Evolutionary conservation across 192 early-diverging fungal genomes (phyloP).

Genomic region (Entomortierella beljakovae): DNA sequence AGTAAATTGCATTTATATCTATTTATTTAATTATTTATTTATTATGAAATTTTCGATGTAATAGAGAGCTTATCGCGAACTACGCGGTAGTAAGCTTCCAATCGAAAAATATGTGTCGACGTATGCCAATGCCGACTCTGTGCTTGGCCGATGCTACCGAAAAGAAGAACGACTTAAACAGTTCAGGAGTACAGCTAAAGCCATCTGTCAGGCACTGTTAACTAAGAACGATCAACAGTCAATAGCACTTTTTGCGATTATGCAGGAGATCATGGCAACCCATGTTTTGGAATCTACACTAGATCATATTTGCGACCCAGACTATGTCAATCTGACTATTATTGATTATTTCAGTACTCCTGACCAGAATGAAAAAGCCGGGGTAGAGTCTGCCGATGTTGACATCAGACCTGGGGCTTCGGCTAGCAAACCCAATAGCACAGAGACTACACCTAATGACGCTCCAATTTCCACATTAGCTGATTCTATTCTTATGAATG

Average conservation of each 20-base stretch:
- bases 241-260: constrained; percentile 52
- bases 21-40: not conserved
- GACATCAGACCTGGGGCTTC: not conserved
- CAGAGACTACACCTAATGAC: constrained; percentile 6
- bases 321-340: constrained; percentile 63
- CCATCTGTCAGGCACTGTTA: constrained; percentile 53
- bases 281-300: constrained; percentile 60
- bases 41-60: too few species aligned
- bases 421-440: not conserved
- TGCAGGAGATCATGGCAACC: constrained; percentile 63
- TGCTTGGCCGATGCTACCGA: constrained; percentile 54
- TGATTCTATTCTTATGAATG: constrained; percentile 45
- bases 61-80: constrained; percentile 52
- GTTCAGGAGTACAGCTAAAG: constrained; percentile 50
- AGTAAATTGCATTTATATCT: constrained; percentile 6
- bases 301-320: constrained; percentile 61
- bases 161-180: constrained; percentile 56
- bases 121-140: constrained; percentile 58
- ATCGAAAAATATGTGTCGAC: constrained; percentile 52
- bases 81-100: constrained; percentile 50
- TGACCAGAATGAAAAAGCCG: constrained; percentile 1
- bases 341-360: constrained; percentile 55
- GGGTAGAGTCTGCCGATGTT: not conserved
- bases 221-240: constrained; percentile 57
- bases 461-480: constrained; percentile 35